Evolutionary conservation across 495 filamentous ascomycete species (phyloP).

Genomic region (Neurospora tetrasperma): DNA sequence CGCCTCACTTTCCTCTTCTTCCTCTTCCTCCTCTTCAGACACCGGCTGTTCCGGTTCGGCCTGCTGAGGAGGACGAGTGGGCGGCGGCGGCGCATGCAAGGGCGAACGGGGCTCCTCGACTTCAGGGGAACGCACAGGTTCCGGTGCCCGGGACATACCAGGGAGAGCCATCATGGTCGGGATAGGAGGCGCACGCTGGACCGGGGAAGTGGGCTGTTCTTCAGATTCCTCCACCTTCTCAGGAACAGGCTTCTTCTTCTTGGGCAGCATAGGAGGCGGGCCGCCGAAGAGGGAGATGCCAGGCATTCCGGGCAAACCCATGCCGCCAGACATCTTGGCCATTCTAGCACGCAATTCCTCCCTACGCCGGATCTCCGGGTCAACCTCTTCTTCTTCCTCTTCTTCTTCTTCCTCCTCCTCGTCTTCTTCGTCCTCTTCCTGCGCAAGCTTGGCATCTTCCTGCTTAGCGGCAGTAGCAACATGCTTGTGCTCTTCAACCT

Average conservation of each 20-base stretch:
- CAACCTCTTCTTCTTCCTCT: conserved; percentile 60
- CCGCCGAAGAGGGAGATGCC: conserved; percentile 64
- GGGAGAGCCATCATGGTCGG: conserved; percentile 63
- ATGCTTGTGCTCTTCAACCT: conserved; percentile 49
- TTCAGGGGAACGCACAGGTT: conserved; percentile 24
- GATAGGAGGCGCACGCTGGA: conserved; percentile 55
- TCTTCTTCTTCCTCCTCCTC: conserved; percentile 59
- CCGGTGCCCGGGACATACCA: conserved; percentile 47
- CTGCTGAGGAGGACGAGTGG: conserved; percentile 13
- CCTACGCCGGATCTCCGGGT: conserved; percentile 76
- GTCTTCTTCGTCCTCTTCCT: conserved; percentile 39
- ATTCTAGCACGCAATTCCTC: conserved; percentile 88
- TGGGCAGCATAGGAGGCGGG: conserved; percentile 40
- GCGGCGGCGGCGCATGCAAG: conserved; percentile 33
- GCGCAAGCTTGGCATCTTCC: conserved; percentile 24
- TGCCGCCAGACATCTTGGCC: conserved; percentile 97
- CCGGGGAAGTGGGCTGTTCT: conserved; percentile 32
- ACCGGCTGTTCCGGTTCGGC: conserved; percentile 20
- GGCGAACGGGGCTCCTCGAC: conserved; percentile 28
- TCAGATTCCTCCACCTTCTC: conserved; percentile 39
- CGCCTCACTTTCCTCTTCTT: conserved; percentile 28
- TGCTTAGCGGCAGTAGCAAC: conserved; percentile 25
- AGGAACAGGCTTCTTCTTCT: conserved; percentile 53
- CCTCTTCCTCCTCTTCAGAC: conserved; percentile 32
- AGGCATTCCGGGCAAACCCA: conserved; percentile 95